These are phyloP conservation scores for Calonectria crousiana DNA, from an alignment of 2,329 filamentous ascomycete species.

Conservation along the genomic window DNA sequence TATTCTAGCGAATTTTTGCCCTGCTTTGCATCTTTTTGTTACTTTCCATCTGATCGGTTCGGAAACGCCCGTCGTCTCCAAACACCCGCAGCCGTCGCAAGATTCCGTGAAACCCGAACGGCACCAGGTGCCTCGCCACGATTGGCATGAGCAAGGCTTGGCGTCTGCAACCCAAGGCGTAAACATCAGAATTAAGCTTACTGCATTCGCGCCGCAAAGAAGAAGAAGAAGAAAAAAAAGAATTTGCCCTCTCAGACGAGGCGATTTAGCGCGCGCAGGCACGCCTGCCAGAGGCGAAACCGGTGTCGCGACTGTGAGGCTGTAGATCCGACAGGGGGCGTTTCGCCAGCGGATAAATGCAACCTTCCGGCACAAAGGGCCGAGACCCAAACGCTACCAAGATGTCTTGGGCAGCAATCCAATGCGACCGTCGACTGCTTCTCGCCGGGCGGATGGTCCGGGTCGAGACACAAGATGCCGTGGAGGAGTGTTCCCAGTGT, in stretches of 20 bases:
- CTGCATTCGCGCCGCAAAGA: too few relatives aligned
- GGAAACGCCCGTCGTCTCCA: too few relatives aligned
- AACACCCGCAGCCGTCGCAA: background rate
- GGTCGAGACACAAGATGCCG: background rate
- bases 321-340: slow-evolving; percentile 21
- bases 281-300: slow-evolving; percentile 15
- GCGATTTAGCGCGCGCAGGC: background rate
- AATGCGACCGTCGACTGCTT: background rate
- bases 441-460: background rate
- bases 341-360: slow-evolving; percentile 18
- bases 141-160: background rate
- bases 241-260: background rate
- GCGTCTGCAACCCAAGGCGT: too few relatives aligned
- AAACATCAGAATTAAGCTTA: too few relatives aligned
- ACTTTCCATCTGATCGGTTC: background rate
- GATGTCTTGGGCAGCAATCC: background rate
- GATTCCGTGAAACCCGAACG: background rate
- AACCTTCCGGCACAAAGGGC: slow-evolving; percentile 4
- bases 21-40: background rate
- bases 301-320: background rate
- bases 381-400: background rate
- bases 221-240: too few relatives aligned
- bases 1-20: background rate
- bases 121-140: background rate
- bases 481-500: background rate